These are phyloP conservation scores for Allomyces javanicus DNA, from an alignment of 192 early-diverging fungal species.

Conservation along the genomic window DNA sequence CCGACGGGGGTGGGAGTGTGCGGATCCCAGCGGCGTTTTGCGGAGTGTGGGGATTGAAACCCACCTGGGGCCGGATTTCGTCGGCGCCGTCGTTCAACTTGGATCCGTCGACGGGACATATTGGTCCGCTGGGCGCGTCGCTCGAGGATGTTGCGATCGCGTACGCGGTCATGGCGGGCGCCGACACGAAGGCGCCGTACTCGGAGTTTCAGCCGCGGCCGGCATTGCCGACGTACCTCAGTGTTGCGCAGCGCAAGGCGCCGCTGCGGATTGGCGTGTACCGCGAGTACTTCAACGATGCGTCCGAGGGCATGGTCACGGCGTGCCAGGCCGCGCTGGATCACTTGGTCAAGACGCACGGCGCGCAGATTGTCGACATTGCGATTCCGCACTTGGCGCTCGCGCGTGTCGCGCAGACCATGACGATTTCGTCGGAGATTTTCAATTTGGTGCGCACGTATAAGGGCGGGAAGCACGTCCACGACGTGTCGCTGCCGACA, in stretches of 20 bases:
- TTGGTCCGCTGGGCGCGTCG: background rate
- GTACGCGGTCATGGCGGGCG: background rate
- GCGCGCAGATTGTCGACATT: background rate
- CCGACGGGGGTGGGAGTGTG: background rate
- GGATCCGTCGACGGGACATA: background rate
- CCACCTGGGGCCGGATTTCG: slow-evolving; percentile 1
- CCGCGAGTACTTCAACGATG: background rate
- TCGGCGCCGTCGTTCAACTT: background rate
- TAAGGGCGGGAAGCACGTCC: background rate
- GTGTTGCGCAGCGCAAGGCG: background rate
- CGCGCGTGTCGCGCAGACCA: background rate
- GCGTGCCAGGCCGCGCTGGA: background rate
- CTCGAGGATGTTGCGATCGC: background rate
- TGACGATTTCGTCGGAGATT: background rate
- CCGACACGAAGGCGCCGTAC: background rate
- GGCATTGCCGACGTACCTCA: background rate
- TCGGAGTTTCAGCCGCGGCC: background rate
- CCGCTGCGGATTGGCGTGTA: background rate
- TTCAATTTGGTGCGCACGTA: background rate
- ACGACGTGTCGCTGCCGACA: background rate
- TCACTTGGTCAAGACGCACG: background rate
- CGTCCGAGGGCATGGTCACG: background rate
- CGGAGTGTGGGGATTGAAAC: background rate
- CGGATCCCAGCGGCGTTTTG: background rate
- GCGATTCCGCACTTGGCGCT: background rate